Base-by-base conservation (phyloP, 352 stramenopile genomes). In the Phytophthora sp. region DNA sequence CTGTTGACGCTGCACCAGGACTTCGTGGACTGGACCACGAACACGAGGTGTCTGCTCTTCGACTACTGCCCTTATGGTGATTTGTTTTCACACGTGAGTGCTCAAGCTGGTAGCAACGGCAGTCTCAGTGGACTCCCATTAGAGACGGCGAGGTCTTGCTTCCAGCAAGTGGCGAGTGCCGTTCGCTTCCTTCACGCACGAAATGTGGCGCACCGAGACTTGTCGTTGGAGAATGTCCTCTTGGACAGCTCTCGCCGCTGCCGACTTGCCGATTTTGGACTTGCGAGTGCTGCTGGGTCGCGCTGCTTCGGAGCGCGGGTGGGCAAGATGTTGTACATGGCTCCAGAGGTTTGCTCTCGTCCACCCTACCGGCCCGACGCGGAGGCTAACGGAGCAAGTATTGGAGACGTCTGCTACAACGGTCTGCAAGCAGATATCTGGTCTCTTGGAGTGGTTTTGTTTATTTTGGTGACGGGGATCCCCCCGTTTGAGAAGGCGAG, bases 161-260 rank as follows among this genome's bases (percentile, higher is more conserved):
- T 91, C 52, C 7, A 37, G 13, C 82, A 91, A 45, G 82, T 89
- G 30, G 62, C 68, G 11, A 66, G 57, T 9, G 82, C 72, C 5
- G 58, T 91, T 15, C 57, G 38, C 24, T 86, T 82, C 54, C 63
- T 91, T 17, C 82, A 91, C 50, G 46, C 61, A 5, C 64, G 60
- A 3, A 76, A 76, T 44, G 82, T 89, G 21, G 79, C 80, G 8
- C 82, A 91, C 49, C 80, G 79, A 43, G 82, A 91, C 44, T 49
- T 91, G 39, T 89, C 79, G 15, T 57, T 89, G 15, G 82, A 91
- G 54, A 91, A 91, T 32, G 69, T 89, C 17, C 65, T 91, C 15
- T 45, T 91, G 23, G 81, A 88, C 44, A 66, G 48, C 24, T 44
- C 60, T 9, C 62, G 56, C 1, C 55, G 79, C 12, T 91, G 79